phyloP scores from a whole-genome alignment of 257 asterid genomes.

The Mentha longifolia region DNA sequence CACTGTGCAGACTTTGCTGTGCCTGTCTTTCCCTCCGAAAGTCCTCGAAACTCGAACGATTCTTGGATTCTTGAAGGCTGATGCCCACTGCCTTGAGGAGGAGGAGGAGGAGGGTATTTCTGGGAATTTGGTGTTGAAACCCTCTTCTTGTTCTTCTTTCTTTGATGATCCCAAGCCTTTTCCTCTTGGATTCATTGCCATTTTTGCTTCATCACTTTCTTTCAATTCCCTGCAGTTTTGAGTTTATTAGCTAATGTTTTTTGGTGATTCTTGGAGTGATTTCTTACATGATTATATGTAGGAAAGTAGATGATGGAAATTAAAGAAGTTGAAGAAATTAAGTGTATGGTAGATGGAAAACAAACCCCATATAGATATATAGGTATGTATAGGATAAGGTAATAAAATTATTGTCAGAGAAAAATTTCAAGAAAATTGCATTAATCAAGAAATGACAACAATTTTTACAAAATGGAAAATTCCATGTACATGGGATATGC shows the following conservation, averaged over 20 bases:
- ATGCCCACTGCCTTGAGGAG: conserved; percentile 55
- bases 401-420: too few species aligned
- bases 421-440: not conserved
- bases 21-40: conserved; percentile 80
- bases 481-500: not conserved
- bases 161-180: conserved; percentile 41
- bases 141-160: conserved; percentile 44
- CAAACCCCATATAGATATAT: too few species aligned
- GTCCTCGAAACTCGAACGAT: conserved; percentile 66
- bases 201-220: conserved; percentile 15
- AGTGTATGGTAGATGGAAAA: too few species aligned
- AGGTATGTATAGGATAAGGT: too few species aligned
- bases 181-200: conserved; percentile 54
- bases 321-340: too few species aligned
- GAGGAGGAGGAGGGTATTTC: conserved; percentile 15
- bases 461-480: too few species aligned
- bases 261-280: not conserved
- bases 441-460: not conserved
- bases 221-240: conserved; percentile 31
- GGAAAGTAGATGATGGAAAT: too few species aligned
- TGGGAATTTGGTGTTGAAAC: conserved; percentile 22
- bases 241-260: too few species aligned
- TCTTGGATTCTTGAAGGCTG: conserved; percentile 64
- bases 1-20: conserved; percentile 74
- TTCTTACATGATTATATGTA: not conserved